phyloP scores from a whole-genome alignment of 1,284 basidiomycete genomes.

The Apiotrichum gamsii region DNA sequence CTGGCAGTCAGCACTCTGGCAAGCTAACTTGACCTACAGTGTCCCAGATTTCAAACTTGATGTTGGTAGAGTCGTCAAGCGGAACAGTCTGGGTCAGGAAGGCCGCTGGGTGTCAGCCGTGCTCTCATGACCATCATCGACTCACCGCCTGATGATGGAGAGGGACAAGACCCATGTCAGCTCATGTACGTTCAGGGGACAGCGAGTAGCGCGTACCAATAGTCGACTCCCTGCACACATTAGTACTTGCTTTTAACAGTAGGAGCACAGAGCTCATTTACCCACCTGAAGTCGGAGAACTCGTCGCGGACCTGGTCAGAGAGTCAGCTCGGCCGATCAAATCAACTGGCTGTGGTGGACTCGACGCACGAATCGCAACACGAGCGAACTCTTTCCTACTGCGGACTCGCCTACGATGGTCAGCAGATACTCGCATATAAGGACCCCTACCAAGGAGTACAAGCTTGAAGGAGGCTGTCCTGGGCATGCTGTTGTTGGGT shows the following conservation, averaged over 20 bases:
- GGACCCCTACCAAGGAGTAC: slow-evolving; percentile 79
- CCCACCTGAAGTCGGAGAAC: slow-evolving; percentile 92
- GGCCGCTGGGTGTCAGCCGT: slow-evolving; percentile 58
- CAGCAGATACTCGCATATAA: too few species aligned
- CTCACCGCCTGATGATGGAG: slow-evolving; percentile 18
- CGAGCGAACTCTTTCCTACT: slow-evolving; percentile 93
- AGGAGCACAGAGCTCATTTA: not conserved
- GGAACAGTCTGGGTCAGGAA: slow-evolving; percentile 94
- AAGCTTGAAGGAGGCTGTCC: slow-evolving; percentile 58
- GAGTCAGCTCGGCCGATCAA: not conserved
- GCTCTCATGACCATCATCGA: too few species aligned
- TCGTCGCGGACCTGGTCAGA: slow-evolving; percentile 62
- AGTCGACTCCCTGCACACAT: slow-evolving; percentile 40
- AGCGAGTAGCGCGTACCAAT: slow-evolving; percentile 27
- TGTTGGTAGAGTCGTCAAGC: slow-evolving; percentile 78
- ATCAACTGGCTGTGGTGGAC: not conserved
- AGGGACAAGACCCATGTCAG: slow-evolving; percentile 1
- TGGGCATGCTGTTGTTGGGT: slow-evolving; percentile 34
- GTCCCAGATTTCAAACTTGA: slow-evolving; percentile 98
- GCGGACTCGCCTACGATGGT: slow-evolving; percentile 74
- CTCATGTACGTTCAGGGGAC: not conserved
- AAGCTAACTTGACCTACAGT: slow-evolving; percentile 41
- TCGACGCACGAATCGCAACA: slow-evolving; percentile 77
- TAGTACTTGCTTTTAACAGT: not conserved
- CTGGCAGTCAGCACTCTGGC: slow-evolving; percentile 16